These are phyloP conservation scores for Amanita phalloides DNA, from an alignment of 768 basidiomycete genomes.

Conservation along the genomic window DNA sequence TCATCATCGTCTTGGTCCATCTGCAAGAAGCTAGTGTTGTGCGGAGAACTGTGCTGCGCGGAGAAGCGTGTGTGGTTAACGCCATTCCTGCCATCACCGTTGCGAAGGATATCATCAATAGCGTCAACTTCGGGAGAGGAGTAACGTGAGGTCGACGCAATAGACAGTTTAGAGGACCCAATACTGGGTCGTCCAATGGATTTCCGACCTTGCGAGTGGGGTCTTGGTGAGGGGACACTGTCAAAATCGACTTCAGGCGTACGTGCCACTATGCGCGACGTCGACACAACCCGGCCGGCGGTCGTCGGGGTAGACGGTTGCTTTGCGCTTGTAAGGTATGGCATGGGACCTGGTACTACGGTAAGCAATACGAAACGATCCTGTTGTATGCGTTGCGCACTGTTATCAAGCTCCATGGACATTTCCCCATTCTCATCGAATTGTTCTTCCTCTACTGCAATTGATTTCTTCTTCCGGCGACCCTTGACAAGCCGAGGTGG, in stretches of 20 bases:
- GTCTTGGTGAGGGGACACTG: constrained; percentile 48
- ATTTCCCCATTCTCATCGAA: constrained; percentile 56
- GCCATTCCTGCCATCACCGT: constrained; percentile 15
- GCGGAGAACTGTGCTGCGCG: constrained; percentile 16
- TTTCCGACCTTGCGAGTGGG: constrained; percentile 19
- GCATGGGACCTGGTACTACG: constrained; percentile 24
- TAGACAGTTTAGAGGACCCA: constrained; percentile 30
- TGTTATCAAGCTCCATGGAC: constrained; percentile 71
- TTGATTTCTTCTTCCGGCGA: constrained; percentile 37
- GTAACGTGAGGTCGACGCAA: constrained; percentile 2
- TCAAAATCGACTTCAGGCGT: constrained; percentile 52
- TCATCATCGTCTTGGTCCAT: constrained; percentile 32
- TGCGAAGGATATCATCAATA: constrained; percentile 16
- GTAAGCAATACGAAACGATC: background rate
- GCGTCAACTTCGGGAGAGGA: constrained; percentile 13
- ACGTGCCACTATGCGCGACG: constrained; percentile 38
- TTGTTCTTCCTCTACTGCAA: constrained; percentile 26
- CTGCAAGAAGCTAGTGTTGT: constrained; percentile 35
- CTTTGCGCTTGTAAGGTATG: constrained; percentile 29
- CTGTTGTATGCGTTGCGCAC: constrained; percentile 26
- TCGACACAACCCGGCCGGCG: constrained; percentile 24
- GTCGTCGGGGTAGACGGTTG: constrained; percentile 30
- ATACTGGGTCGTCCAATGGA: constrained; percentile 22
- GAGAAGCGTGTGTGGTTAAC: constrained; percentile 14
- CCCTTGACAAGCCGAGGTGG: constrained; percentile 41